Conservation (phyloP, 2,329 filamentous ascomycete species). For the Bipolaris oryzae region DNA sequence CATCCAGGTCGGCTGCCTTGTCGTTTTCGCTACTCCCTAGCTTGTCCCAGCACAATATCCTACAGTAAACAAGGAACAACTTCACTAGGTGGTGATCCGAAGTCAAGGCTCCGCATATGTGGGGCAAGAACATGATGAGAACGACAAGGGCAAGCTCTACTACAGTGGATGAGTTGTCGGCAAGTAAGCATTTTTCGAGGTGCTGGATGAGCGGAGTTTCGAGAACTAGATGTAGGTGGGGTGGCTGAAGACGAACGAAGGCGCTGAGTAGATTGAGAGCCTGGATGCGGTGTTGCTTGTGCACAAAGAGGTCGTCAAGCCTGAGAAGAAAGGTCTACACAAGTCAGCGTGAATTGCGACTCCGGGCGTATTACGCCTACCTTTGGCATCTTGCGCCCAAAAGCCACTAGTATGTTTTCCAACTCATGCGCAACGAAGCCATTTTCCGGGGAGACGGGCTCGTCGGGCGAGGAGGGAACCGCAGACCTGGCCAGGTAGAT, state of each 20-base stretch:
- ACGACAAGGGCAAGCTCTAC: slow-evolving; percentile 77
- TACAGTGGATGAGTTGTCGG: slow-evolving; percentile 76
- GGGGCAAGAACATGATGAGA: slow-evolving; percentile 80
- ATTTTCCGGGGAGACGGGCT: slow-evolving; percentile 51
- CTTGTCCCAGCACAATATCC: slow-evolving; percentile 78
- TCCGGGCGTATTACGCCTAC: slow-evolving; percentile 36
- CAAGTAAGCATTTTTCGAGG: slow-evolving; percentile 74
- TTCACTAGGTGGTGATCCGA: slow-evolving; percentile 66
- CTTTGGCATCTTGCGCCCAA: slow-evolving; percentile 72
- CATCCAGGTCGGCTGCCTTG: slow-evolving; percentile 7
- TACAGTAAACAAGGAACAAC: slow-evolving; percentile 81
- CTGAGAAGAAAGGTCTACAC: slow-evolving; percentile 68
- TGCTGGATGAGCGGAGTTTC: slow-evolving; percentile 75
- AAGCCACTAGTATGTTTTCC: slow-evolving; percentile 59
- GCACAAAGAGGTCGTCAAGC: slow-evolving; percentile 69
- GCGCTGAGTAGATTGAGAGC: slow-evolving; percentile 71
- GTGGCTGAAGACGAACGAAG: slow-evolving; percentile 77
- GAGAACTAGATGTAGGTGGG: slow-evolving; percentile 75
- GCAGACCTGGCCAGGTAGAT: slow-evolving; percentile 53
- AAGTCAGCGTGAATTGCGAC: slow-evolving; percentile 14
- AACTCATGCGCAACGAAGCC: slow-evolving; percentile 57
- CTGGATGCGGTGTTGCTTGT: slow-evolving; percentile 67
- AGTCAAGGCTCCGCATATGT: slow-evolving; percentile 75
- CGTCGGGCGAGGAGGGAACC: slow-evolving; percentile 45
- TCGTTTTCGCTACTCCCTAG: slow-evolving; percentile 44